phyloP scores from a whole-genome alignment of 2,329 filamentous ascomycete species.

The Biscogniauxia sp. region DNA sequence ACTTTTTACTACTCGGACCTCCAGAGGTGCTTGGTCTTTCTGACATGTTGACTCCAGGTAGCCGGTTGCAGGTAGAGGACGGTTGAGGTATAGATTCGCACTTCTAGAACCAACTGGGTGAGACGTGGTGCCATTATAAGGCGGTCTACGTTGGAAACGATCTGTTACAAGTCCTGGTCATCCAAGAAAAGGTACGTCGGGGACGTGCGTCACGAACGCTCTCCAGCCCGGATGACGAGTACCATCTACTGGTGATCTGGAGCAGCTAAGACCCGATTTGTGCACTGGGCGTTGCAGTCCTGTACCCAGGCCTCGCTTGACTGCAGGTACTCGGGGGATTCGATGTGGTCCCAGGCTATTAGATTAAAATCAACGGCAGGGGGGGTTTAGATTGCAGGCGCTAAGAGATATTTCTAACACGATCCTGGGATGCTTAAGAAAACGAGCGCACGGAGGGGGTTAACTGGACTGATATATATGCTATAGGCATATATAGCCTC shows the following conservation, averaged over 20 bases:
- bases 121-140: slow-evolving; percentile 27
- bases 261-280: slow-evolving; percentile 23
- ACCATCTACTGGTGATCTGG: slow-evolving; percentile 23
- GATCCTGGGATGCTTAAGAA: slow-evolving; percentile 8
- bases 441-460: neutral
- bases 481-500: neutral
- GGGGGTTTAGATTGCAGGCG: slow-evolving; percentile 7
- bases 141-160: slow-evolving; percentile 23
- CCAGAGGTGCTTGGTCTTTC: slow-evolving; percentile 43
- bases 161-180: slow-evolving; percentile 32
- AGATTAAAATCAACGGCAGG: slow-evolving; percentile 12
- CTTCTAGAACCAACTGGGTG: slow-evolving; percentile 17
- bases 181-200: slow-evolving; percentile 25
- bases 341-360: slow-evolving; percentile 4
- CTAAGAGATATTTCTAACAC: slow-evolving; percentile 16
- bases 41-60: slow-evolving; percentile 28
- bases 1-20: slow-evolving; percentile 32
- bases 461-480: neutral
- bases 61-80: slow-evolving; percentile 24
- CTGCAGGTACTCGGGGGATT: slow-evolving; percentile 10
- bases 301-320: slow-evolving; percentile 11
- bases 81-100: slow-evolving; percentile 24
- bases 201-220: slow-evolving; percentile 30
- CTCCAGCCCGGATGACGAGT: slow-evolving; percentile 25
- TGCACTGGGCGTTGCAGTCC: slow-evolving; percentile 18